Evolutionary conservation across 495 filamentous ascomycete genomes (phyloP).

Genomic region (Aspergillus indologenus): DNA sequence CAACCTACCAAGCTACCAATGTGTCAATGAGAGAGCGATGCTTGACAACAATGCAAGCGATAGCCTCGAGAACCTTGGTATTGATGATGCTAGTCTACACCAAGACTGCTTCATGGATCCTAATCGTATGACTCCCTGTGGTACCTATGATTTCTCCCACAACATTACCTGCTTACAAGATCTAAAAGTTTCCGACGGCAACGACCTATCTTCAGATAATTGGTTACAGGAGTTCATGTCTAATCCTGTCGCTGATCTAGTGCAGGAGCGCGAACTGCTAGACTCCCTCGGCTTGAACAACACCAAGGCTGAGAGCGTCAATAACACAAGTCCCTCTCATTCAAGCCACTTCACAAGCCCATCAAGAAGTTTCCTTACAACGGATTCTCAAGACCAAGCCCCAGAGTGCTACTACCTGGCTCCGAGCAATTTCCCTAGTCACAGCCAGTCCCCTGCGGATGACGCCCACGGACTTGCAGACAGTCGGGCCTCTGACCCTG

Average conservation of each 20-base stretch:
- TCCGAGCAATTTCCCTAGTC: background rate
- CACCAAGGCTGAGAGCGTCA: background rate
- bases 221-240: slow-evolving; percentile 36
- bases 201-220: slow-evolving; percentile 27
- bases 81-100: background rate
- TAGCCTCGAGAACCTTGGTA: background rate
- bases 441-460: background rate
- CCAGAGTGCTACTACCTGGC: slow-evolving; percentile 6
- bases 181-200: slow-evolving; percentile 17
- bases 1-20: background rate
- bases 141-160: background rate
- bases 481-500: background rate
- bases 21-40: slow-evolving; percentile 3
- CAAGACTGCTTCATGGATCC: slow-evolving; percentile 14
- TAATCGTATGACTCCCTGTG: background rate
- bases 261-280: slow-evolving; percentile 14
- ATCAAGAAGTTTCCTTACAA: slow-evolving; percentile 2
- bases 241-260: slow-evolving; percentile 15
- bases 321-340: background rate
- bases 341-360: background rate
- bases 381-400: slow-evolving; percentile 6
- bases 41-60: slow-evolving; percentile 4
- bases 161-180: background rate
- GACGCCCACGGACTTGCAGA: background rate
- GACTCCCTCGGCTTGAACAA: slow-evolving; percentile 16